Evolutionary conservation across 2,329 filamentous ascomycete genomes (phyloP), one percentile per base, ranked within the genome.

Genomic region (Pseudovirgaria hyperparasitica): DNA sequence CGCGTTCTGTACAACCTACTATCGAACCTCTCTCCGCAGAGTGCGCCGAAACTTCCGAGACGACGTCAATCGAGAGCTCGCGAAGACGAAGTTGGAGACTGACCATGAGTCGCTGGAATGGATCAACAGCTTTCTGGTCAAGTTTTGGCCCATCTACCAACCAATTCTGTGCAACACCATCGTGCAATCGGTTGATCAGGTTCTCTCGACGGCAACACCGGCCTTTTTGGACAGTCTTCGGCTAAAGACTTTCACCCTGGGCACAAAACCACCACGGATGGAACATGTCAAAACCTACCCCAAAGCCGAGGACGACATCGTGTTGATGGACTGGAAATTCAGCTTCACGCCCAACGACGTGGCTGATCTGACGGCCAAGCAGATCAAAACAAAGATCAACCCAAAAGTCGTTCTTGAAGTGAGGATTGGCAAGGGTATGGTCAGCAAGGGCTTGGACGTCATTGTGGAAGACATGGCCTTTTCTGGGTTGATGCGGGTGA

Each of bases 301-400:
- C 31, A 92, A 90, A 55, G 82, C 82, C 2, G 84, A 94, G 41
- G 86, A 94, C 37, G 90, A 98, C 48, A 76, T 86, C 32, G 84
- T 98, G 22, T 72, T 96, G 46, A 98, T 98, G 90, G 90, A 98
- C 52, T 98, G 90, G 90, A 93, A 92, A 47, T 98, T 98, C 57
- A 96, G 87, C 65, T 98, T 98, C 60, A 96, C 82, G 0, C 90
- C 90, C 18, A 96, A 90, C 40, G 92, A 98, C 54, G 81, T 72
- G 3, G 76, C 81, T 39, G 90, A 98, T 54, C 73, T 98, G 69
- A 98, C 90, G 2, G 65, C 77, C 2, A 74, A 79, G 34, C 90
- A 98, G 54, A 60, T 94, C 46, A 87, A 82, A 63, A 85, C 86
- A 64, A 94, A 93, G 64, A 72, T 96, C 55, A 96, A 98, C 49